phyloP scores from a whole-genome alignment of 2,329 filamentous ascomycete species.

The Colletotrichum higginsianum region DNA sequence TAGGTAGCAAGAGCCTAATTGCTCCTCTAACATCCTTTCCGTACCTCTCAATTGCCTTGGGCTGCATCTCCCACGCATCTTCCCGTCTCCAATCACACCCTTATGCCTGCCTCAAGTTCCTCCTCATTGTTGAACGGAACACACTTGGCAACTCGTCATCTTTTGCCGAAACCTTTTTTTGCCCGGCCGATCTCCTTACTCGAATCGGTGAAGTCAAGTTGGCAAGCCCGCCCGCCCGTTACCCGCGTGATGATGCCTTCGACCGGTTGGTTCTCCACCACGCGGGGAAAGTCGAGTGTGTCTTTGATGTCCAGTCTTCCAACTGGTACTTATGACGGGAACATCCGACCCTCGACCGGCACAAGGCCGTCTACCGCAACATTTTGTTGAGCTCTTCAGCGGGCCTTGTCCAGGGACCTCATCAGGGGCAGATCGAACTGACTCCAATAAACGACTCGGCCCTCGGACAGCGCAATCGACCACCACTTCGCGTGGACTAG shows the following conservation, averaged over 20 bases:
- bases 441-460: constrained; percentile 3
- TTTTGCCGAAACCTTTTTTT: not conserved
- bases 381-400: constrained; percentile 36
- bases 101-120: not conserved
- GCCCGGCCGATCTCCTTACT: constrained; percentile 30
- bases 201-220: constrained; percentile 13
- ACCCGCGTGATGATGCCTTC: constrained; percentile 15
- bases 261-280: not conserved
- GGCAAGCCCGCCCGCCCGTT: not conserved
- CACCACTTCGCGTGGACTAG: constrained; percentile 18
- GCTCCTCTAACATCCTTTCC: not conserved
- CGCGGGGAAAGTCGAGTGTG: not conserved
- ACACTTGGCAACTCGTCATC: constrained; percentile 17
- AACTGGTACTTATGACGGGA: not conserved
- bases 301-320: not conserved
- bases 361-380: not conserved
- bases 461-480: constrained; percentile 6
- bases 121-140: not conserved
- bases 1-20: not conserved
- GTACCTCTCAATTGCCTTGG: constrained; percentile 13
- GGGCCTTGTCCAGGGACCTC: constrained; percentile 22
- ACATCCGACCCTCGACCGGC: not conserved
- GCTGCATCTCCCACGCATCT: constrained; percentile 30
- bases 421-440: not conserved
- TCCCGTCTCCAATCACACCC: constrained; percentile 33